These are phyloP conservation scores for Arxiozyma slooffiae DNA, from an alignment of 1,139 yeast species.

Conservation along the genomic window DNA sequence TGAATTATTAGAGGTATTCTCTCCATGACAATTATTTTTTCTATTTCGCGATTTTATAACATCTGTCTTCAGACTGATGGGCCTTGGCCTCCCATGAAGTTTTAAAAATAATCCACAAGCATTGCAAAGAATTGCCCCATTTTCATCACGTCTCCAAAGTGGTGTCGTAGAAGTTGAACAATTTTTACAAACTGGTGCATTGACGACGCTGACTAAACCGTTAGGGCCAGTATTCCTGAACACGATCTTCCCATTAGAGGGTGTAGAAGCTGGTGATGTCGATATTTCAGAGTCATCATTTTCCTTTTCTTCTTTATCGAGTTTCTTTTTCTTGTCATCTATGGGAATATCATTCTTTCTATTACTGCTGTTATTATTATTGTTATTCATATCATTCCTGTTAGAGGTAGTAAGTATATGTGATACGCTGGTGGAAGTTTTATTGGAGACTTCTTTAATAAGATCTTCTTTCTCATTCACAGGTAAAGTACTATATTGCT, in stretches of 20 bases:
- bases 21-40: slow-evolving; percentile 23
- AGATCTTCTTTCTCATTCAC: neutral
- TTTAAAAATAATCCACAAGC: slow-evolving; percentile 91
- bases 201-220: neutral
- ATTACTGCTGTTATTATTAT: neutral
- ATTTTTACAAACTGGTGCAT: slow-evolving; percentile 66
- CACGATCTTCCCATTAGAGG: slow-evolving; percentile 3
- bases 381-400: neutral
- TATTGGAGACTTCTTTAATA: no score
- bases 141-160: slow-evolving; percentile 87
- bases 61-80: slow-evolving; percentile 82
- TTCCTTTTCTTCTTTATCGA: neutral
- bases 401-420: neutral
- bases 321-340: neutral
- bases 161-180: slow-evolving; percentile 92
- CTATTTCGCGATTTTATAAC: slow-evolving; percentile 85
- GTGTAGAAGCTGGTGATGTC: neutral
- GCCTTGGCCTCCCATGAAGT: slow-evolving; percentile 86
- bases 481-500: no score
- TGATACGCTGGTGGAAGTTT: neutral
- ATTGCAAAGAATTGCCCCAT: slow-evolving; percentile 87
- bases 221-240: slow-evolving; percentile 6
- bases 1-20: neutral
- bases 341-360: neutral
- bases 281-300: neutral